Evolutionary conservation across 371 early-diverging fungal genomes (phyloP), one percentile per base, ranked within the genome.

Genomic region (Mucor racemosus): DNA sequence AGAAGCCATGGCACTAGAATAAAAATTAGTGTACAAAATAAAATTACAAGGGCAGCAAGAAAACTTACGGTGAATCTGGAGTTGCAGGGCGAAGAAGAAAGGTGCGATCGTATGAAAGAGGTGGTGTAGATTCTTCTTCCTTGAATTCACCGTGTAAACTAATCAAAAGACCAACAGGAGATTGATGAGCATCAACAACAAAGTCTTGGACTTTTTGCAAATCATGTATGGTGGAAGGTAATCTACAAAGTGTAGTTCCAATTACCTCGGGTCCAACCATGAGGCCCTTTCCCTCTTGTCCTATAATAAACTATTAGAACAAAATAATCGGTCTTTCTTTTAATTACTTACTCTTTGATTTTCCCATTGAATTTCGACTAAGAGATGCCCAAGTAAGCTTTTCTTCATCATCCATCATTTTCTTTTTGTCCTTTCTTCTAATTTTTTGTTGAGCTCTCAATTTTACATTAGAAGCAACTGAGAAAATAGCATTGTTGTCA

Each of bases 111-210:
- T 84, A 87, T 13, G 85, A 82, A 46, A 75, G 76, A 14, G 76
- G 74, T 34, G 67, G 55, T 19, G 67, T 41, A 13, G 66, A 58
- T 3, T 72, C 73, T 10, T 74, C 78, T 74, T 86, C 85, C 48
- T 72, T 74, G 56, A 89, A 87, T 66, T 87, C 87, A 39, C 90
- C 90, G 60, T 86, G 82, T 21, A 88, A 59, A 19, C 64, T 74
- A 14, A 81, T 48, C 0, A 74, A 33, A 31, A 82, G 53, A 1
- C 78, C 79, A 13, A 62, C 63, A 7, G 72, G 72, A 17, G 73
- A 75, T 67, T 89, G 89, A 63, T 76, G 82, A 9, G 83, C 88
- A 58, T 89, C 90, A 9, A 80, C 64, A 0, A 84, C 62, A 67
- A 83, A 82, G 54, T 85, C 77, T 9, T 75, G 66, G 19, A 76